Base-by-base conservation (phyloP, 2,329 filamentous ascomycete species). In the Bipolaris cookei region DNA sequence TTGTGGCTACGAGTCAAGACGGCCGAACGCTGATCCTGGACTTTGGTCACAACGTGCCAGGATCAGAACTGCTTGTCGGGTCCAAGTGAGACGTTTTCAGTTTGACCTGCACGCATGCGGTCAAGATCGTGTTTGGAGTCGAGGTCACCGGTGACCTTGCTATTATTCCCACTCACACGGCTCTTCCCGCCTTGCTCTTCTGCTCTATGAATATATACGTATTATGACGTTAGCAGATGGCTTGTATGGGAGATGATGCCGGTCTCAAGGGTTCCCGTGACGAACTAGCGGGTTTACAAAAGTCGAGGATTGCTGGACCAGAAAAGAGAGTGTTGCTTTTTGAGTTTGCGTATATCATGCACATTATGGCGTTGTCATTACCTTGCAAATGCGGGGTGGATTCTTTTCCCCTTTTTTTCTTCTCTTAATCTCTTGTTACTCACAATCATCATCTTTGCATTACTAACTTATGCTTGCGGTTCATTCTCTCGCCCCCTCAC, bases 1-100 rank as follows among this genome's bases (percentile, higher is more conserved):
- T 99, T 62, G 91, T 99, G 61, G 95, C 92, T 68, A 96, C 94
- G 0, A 95, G 93, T 47, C 95, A 99, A 77, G 93, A 97, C 70
- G 90, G 93, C 32, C 89, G 96, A 73, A 92, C 96, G 49, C 80
- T 98, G 56, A 90, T 99, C 58, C 89, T 98, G 83, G 95, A 99
- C 79, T 99, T 98, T 79, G 95, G 86, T 14, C 84, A 84, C 68
- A 79, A 81, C 16, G 77, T 86, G 52, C 76, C 82, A 58, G 83
- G 82, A 28, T 79, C 83, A 58, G 82, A 85, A 28, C 67, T 83
- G 58, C 72, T 86, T 7, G 64, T 67, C 34, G 64, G 65, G 32
- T 59, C 56, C 37, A 56, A 43, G 47, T 63, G 43, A 53, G 25
- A 37, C 20, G 30, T 23, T 47, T 20, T 32, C 11, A n/a, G 18